Evolutionary conservation across 176 grass and related monocot species (phyloP).

Genomic region (Avena sativa): DNA sequence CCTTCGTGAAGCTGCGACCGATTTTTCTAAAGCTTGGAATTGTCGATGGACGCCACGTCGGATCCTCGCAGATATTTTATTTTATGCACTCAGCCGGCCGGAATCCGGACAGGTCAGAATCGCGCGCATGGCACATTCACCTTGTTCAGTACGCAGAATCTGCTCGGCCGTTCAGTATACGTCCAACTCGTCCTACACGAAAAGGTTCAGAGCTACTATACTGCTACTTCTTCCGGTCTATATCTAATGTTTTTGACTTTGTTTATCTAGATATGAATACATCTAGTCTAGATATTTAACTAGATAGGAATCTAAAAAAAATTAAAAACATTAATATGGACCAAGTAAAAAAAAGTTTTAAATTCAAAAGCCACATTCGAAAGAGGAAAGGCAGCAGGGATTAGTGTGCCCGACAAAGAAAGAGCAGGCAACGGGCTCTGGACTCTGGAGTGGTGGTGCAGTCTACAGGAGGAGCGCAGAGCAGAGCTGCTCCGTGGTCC

Average conservation of each 20-base stretch:
- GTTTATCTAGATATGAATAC: no score
- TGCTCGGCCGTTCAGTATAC: neutral
- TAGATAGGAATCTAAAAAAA: no score
- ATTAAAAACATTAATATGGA: no score
- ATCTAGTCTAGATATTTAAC: no score
- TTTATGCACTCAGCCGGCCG: neutral
- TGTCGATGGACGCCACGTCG: conserved; percentile 24
- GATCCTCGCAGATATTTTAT: conserved; percentile 11
- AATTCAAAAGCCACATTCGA: conserved; percentile 40
- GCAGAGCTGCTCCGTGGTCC: conserved; percentile 28
- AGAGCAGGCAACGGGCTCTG: neutral
- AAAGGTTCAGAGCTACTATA: neutral
- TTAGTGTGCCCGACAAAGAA: neutral
- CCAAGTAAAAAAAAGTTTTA: neutral
- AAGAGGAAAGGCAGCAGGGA: conserved; percentile 4
- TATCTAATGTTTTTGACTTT: no score
- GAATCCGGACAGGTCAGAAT: conserved; percentile 21
- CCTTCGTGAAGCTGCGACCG: neutral
- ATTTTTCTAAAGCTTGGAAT: neutral
- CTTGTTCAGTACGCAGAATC: neutral
- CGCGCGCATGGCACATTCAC: neutral
- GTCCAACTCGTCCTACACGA: neutral
- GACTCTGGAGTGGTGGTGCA: neutral
- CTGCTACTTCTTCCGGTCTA: no score
- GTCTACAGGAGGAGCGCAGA: neutral